Base-by-base conservation (phyloP, 1,139 yeast genomes). In the Taphrina populina region DNA sequence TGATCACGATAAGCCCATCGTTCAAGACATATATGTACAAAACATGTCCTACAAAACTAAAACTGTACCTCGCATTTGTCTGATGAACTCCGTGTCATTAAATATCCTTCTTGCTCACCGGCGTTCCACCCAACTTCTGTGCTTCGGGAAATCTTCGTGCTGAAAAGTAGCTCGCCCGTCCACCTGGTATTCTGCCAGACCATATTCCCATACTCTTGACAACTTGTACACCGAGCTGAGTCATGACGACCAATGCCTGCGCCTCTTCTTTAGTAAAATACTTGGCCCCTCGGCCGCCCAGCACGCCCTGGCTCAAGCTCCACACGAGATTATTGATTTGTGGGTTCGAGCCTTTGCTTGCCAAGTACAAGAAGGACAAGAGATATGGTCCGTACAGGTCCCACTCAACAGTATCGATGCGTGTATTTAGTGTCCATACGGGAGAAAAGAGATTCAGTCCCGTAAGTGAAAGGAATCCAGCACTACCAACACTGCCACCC, bases 211-310 rank as follows among this genome's bases (percentile, higher is more conserved):
- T 11, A 11, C 29, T 23, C 24, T 32, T 49, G n/a, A 49, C 19
- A 2, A 40, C 17, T 33, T 29, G 39, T 6, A 49, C 24, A 4
- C 39, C 46, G n/a, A 30, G 15, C 29, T 39, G 45, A 6, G 33
- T 39, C 21, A 40, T 17, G 30, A 39, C 37, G 17, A 49, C 33
- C 26, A 49, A 13, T n/a, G 46, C 44, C 15, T 26, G n/a, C 10
- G 54, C 54, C 19, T 49, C 54, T 11, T 49, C 54, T 33, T 39
- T 37, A 24, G 21, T 49, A 19, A 49, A 49, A 26, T 30, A 49
- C 11, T 35, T 30, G n/a, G 54, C 36, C 26, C 24, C 30, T 15
- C 37, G 37, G 17, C 36, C 37, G 4, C 46, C 36, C 0, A 49
- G 4, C 6, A 23, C 6, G 24, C 54, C 54, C 19, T 41, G 54